A percentile compares a stretch with the other conserved stretches of the same genome.
Conservation (phyloP, 306 rosid genomes). For the Pterocarpus santalinus region DNA sequence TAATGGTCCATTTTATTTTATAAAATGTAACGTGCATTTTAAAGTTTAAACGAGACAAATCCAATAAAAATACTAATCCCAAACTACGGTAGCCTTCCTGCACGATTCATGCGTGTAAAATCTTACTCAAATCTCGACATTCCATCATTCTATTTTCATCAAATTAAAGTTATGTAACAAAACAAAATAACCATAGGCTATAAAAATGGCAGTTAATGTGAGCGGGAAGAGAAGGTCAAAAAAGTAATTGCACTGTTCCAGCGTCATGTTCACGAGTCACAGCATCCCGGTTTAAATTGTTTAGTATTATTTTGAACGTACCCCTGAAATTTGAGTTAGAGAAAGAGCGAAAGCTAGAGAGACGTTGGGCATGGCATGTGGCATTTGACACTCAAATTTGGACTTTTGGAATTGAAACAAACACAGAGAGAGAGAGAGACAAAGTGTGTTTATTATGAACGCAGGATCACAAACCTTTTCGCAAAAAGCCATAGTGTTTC, state of each 20-base stretch:
- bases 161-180: not conserved
- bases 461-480: slow-evolving; percentile 37
- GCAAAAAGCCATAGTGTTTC: slow-evolving; percentile 35
- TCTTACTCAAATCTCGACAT: not conserved
- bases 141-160: slow-evolving; percentile 7
- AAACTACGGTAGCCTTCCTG: too few species aligned
- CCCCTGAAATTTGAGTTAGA: slow-evolving; percentile 45
- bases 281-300: slow-evolving; percentile 47
- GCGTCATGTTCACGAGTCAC: not conserved
- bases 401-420: slow-evolving; percentile 6
- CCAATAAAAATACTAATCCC: too few species aligned
- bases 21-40: too few species aligned
- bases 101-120: not conserved
- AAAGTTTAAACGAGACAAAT: not conserved
- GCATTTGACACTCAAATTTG: slow-evolving; percentile 34
- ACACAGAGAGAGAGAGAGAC: slow-evolving; percentile 14
- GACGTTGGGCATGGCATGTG: slow-evolving; percentile 74
- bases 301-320: slow-evolving; percentile 65
- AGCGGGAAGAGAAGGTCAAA: not conserved
- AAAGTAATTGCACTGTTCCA: slow-evolving; percentile 9
- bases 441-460: not conserved
- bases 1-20: too few species aligned
- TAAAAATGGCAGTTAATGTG: too few species aligned
- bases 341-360: slow-evolving; percentile 57
- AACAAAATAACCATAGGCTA: too few species aligned